Evolutionary conservation across 371 early-diverging fungal species (phyloP).

Genomic region (Chytridium lagenaria): DNA sequence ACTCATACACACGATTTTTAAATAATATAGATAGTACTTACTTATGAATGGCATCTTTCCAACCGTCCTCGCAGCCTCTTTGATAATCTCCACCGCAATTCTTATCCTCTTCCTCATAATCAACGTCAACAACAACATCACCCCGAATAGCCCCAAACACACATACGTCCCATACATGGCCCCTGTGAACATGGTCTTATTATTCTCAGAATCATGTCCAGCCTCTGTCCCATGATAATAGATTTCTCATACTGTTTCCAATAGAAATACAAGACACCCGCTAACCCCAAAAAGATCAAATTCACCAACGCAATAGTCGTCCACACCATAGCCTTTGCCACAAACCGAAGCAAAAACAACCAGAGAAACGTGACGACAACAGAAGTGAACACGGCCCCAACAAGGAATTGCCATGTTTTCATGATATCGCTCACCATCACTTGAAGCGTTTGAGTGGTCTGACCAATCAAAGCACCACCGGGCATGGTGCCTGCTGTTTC

Average conservation of each 20-base stretch:
- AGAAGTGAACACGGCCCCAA: conserved; percentile 32
- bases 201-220: conserved; percentile 28
- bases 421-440: conserved; percentile 28
- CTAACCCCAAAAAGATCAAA: conserved; percentile 35
- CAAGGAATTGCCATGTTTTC: conserved; percentile 23
- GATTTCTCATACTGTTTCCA: conserved; percentile 28
- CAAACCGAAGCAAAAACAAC: conserved; percentile 40
- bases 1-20: neutral
- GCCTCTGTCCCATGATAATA: conserved; percentile 30
- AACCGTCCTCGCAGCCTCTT: conserved; percentile 44
- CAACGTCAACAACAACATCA: conserved; percentile 39
- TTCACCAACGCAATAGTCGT: conserved; percentile 41
- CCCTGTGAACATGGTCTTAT: neutral
- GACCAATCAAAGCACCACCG: neutral
- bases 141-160: conserved; percentile 21
- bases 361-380: conserved; percentile 47
- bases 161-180: conserved; percentile 15
- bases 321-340: conserved; percentile 51
- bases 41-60: conserved; percentile 48
- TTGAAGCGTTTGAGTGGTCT: conserved; percentile 25
- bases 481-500: conserved; percentile 24
- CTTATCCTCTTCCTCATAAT: conserved; percentile 46
- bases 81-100: conserved; percentile 54
- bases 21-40: conserved; percentile 27
- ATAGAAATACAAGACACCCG: conserved; percentile 42